Percentiles rank a stretch among this genome's conserved stretches.
Evolutionary conservation across 2,329 filamentous ascomycete genomes (phyloP).

Genomic region (Venturiaceae sp.): DNA sequence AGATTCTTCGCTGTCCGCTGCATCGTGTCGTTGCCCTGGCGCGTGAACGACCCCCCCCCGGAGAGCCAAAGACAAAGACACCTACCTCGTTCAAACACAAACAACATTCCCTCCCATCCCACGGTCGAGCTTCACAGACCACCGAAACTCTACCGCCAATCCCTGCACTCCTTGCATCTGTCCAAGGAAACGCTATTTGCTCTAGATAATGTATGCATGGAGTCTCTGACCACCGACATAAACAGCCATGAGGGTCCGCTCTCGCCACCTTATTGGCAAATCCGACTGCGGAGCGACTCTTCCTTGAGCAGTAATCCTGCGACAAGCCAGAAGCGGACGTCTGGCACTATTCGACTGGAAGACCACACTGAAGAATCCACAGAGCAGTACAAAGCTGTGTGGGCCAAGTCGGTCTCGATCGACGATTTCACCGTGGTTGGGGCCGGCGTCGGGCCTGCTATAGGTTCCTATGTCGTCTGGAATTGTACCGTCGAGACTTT

Average conservation of each 20-base stretch:
- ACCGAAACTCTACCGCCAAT: neutral
- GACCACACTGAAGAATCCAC: slow-evolving; percentile 53
- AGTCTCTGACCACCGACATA: slow-evolving; percentile 10
- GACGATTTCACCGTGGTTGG: slow-evolving; percentile 53
- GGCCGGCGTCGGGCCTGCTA: slow-evolving; percentile 33
- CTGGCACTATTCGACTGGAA: slow-evolving; percentile 46
- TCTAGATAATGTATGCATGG: slow-evolving; percentile 26
- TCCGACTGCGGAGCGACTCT: slow-evolving; percentile 28
- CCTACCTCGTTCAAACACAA: neutral
- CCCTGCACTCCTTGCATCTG: neutral
- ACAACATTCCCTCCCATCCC: neutral
- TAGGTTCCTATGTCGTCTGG: slow-evolving; percentile 94
- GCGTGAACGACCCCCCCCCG: too few species aligned
- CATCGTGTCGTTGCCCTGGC: neutral
- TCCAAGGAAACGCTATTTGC: too few species aligned
- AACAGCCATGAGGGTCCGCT: slow-evolving; percentile 10
- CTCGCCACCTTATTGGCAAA: slow-evolving; percentile 39
- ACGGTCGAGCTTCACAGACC: neutral
- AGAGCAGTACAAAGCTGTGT: slow-evolving; percentile 48
- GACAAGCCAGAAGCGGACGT: neutral
- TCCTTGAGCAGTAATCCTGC: slow-evolving; percentile 16
- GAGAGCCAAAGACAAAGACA: neutral
- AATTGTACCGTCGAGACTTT: slow-evolving; percentile 82
- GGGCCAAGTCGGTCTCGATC: slow-evolving; percentile 52
- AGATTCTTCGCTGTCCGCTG: too few species aligned